Evolutionary conservation across 768 basidiomycete species (phyloP), one percentile per base, ranked within the genome.

Genomic region (Lentinula aciculospora): DNA sequence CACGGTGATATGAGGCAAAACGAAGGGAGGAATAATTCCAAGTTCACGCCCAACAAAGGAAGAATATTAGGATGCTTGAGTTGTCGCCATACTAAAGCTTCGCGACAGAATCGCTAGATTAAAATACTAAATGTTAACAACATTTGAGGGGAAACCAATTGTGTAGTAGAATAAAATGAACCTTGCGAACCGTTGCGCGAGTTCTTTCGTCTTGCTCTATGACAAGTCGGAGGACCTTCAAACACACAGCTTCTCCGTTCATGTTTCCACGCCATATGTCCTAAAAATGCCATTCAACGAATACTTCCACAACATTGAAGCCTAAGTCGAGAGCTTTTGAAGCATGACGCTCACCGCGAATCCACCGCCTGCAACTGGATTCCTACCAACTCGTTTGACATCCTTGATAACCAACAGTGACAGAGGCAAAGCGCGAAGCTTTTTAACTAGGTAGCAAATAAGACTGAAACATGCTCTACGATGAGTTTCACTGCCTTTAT

Each of bases 1-100:
- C 62, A 67, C 10, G 66, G 66, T 7, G 66, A 67, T 4, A 67
- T 60, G 32, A 67, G 59, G 40, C 64, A 64, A 25, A 65, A 56
- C 1, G 57, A 51, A 21, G 63, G 63, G 1, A 57, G 37, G 48
- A 66, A 67, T 10, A 54, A 44, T 10, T 60, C 51, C 17, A 44
- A 50, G 46, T 56, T 61, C 1, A 67, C 61, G 2, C 66, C 66
- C 19, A 65, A 54, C 34, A 67, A 63, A 3, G 64, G 66, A 4
- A 67, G 61, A 17, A 57, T 45, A 46, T 57, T 32, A 27, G 56
- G 56, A 48, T 57, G 56, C n/a, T 57, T 31, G n/a, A 67, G 57
- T 36, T 61, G 62, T 34, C 59, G 58, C 66, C 66, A 67, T 19
- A 67, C 58, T 2, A 67, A 55, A 0, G 66, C 65, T 49, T 67